Evolutionary conservation across 495 filamentous ascomycete species (phyloP), one percentile per base, ranked within the genome.

Genomic region (Usnea hakonensis): DNA sequence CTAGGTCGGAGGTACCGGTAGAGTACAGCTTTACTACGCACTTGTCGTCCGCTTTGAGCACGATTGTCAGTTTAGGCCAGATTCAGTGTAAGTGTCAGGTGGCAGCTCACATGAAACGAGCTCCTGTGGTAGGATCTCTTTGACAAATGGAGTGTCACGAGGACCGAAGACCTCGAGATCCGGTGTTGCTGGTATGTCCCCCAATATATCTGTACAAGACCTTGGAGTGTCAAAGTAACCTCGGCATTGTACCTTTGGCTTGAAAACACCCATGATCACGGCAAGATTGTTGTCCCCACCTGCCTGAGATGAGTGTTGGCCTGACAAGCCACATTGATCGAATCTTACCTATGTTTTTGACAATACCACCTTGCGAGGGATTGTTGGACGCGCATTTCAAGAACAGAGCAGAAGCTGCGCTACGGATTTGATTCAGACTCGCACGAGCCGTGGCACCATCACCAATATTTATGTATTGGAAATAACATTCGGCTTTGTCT

Each of bases 271-370:
- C 30, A 57, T 11, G 26, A 50, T 50, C 14, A 62, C 23, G 46
- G 37, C 60, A 2, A 62, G 53, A 6, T 57, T 62, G 60, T 62
- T 56, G 41, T 62, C 60, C 13, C 52, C 60, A n/a, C 60, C 60
- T 62, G 33, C 3, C 2, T 10, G 4, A 38, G 14, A 21, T 43
- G 11, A 40, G 19, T 13, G 30, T 37, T 10, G 7, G 32, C 8
- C 43, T 10, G 2, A 33, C 14, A 11, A n/a, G 30, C 2, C 30
- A 7, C 5, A 21, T 14, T 32, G 6, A 8, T 13, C 19, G 19
- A n/a, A 3, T 40, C 59, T 61, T 48, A 62, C 53, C 60, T 43
- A 62, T 50, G 3, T 50, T 62, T 4, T 3, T 16, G 32, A 35
- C 60, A 50, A 62, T 62, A 5, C 60, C 60, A 35, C 60, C 53